Evolutionary conservation across 345 rosid genomes (phyloP), one percentile per base, ranked within the genome.

Genomic region (Citrus glauca): DNA sequence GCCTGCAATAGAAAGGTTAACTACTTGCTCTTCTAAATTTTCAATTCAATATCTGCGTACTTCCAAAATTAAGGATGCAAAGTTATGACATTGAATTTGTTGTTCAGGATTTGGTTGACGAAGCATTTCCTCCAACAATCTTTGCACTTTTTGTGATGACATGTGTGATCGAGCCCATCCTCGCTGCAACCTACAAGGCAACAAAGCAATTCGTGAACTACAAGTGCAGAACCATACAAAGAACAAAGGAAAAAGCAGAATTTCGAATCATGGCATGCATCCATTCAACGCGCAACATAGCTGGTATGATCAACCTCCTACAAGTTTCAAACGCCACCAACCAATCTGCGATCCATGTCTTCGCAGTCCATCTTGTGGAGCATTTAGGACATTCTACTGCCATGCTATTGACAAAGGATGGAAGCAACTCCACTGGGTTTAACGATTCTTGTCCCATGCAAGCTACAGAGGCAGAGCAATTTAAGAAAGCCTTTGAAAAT

Each of bases 351-450:
- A 83, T 88, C 45, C 59, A 25, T 37, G 73, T 86, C 66, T 83
- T 81, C 1, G 93, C 89, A 1, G 71, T 84, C 70, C 94, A 90
- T 78, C 82, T 93, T 6, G 85, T 91, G 7, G 93, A 89, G 80
- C 89, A 90, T 69, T 82, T 86, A 0, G 86, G 80, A 72, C 83
- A 91, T 22, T 75, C 81, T 0, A 80, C 90, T n/a, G 85, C 93
- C 0, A 74, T 93, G 90, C 80, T 93, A 32, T 86, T 93, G 16
- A 77, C 86, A 80, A 87, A 93, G 28, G 87, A 88, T 24, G 76
- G 84, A 9, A 13, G 74, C 42, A 81, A 77, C 66, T 67, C 81
- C 0, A 70, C 53, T 17, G 71, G 32, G n/a, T 42, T 42, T 3
- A 71, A 72, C 1, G 72, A 33, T 33, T 33, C 35, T 74, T 37